phyloP scores from a whole-genome alignment of 257 asterid genomes.

The Anisodus acutangulus region DNA sequence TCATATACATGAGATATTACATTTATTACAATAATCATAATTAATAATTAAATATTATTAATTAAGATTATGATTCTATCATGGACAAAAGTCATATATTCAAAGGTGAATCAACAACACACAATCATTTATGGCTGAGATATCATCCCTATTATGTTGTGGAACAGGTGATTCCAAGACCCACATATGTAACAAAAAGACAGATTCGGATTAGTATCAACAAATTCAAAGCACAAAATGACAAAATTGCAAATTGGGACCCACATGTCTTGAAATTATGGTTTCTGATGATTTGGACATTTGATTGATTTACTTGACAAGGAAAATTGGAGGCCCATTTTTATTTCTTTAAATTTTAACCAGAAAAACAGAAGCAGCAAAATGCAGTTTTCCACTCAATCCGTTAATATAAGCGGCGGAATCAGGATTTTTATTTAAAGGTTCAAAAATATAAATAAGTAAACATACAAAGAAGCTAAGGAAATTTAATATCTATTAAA shows the following conservation, averaged over 20 bases:
- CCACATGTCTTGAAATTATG: not conserved
- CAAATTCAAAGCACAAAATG: conserved; percentile 2
- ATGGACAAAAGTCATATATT: not conserved
- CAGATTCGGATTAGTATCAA: not conserved
- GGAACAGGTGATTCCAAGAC: not conserved
- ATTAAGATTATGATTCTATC: no score
- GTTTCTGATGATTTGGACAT: not conserved
- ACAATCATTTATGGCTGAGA: conserved; percentile 1
- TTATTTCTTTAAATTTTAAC: not conserved
- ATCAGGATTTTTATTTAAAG: no score
- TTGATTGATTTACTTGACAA: conserved; percentile 17
- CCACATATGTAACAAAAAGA: conserved; percentile 12
- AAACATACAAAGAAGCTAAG: no score
- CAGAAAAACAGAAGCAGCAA: not conserved
- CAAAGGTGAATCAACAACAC: not conserved
- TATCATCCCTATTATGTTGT: not conserved
- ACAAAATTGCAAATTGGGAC: conserved; percentile 5
- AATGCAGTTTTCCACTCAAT: not conserved
- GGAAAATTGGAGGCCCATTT: not conserved
- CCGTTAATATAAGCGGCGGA: not conserved
- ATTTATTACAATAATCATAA: no score
- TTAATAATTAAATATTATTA: no score
- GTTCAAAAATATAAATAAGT: no score
- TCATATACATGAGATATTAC: no score
- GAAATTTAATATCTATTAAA: no score